These are phyloP conservation scores for Xylariaceae sp. DNA, from an alignment of 2,329 filamentous ascomycete species.

Conservation along the genomic window DNA sequence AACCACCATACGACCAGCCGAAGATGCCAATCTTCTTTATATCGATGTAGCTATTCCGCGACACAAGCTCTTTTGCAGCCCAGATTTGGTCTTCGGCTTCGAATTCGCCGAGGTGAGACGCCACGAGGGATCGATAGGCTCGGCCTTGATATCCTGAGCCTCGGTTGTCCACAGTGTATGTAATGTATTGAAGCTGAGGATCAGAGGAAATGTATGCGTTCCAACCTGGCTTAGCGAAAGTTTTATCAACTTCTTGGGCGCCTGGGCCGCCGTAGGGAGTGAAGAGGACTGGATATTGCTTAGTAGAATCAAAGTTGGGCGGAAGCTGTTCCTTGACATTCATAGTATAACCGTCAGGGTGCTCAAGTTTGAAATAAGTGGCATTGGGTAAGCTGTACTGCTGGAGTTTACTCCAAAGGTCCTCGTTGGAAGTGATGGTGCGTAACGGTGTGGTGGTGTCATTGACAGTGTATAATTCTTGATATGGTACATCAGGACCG, in stretches of 20 bases:
- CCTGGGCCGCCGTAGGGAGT: constrained; percentile 72
- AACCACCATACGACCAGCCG: constrained; percentile 74
- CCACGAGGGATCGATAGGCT: constrained; percentile 63
- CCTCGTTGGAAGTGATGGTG: constrained; percentile 65
- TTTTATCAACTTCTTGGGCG: constrained; percentile 65
- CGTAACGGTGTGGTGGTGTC: constrained; percentile 58
- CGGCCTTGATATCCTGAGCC: constrained; percentile 70
- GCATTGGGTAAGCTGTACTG: constrained; percentile 68
- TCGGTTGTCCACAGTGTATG: constrained; percentile 71
- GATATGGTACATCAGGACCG: constrained; percentile 72
- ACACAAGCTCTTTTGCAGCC: constrained; percentile 63
- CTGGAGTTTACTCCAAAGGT: constrained; percentile 59
- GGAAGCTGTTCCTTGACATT: constrained; percentile 71
- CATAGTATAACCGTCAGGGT: constrained; percentile 65
- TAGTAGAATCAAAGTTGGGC: constrained; percentile 64
- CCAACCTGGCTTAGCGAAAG: constrained; percentile 62
- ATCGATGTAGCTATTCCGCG: constrained; percentile 61
- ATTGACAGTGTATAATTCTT: constrained; percentile 67
- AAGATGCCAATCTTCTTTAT: constrained; percentile 67
- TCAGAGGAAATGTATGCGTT: constrained; percentile 69
- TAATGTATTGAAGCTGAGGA: constrained; percentile 70
- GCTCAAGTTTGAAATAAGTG: constrained; percentile 66
- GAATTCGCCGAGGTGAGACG: constrained; percentile 64
- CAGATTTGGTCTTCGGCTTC: constrained; percentile 72
- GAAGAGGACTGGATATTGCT: constrained; percentile 71